These are phyloP conservation scores for Lagerstroemia speciosa DNA, from an alignment of 345 rosid species.

Conservation along the genomic window DNA sequence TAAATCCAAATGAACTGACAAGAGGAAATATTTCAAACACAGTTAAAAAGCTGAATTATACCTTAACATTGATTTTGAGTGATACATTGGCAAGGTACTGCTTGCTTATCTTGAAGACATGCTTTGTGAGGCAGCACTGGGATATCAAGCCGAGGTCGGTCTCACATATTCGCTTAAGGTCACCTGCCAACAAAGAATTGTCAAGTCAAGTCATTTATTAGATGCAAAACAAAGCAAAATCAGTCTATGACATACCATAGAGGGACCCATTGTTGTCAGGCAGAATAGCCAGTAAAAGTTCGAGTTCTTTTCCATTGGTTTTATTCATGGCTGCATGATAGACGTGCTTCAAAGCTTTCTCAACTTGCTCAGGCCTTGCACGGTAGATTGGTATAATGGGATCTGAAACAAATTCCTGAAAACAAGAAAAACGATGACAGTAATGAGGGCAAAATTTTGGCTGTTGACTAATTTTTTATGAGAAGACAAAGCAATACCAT, in stretches of 20 bases:
- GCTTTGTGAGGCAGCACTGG: slow-evolving; percentile 94
- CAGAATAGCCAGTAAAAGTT: slow-evolving; percentile 79
- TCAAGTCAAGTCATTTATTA: not conserved
- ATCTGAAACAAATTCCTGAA: slow-evolving; percentile 83
- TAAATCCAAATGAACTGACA: not conserved
- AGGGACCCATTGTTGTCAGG: slow-evolving; percentile 97
- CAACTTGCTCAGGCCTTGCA: slow-evolving; percentile 95
- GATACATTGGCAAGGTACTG: slow-evolving; percentile 95
- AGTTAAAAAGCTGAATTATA: slow-evolving; percentile 13
- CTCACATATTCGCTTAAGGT: slow-evolving; percentile 94
- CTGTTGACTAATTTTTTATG: not conserved
- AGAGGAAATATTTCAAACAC: not conserved
- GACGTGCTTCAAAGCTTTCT: slow-evolving; percentile 91
- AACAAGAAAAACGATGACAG: slow-evolving; percentile 7
- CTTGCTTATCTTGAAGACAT: slow-evolving; percentile 94
- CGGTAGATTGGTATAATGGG: slow-evolving; percentile 83
- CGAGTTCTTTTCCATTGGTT: slow-evolving; percentile 93
- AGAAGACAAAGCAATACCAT: slow-evolving; percentile 45
- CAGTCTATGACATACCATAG: slow-evolving; percentile 46
- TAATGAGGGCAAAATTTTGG: not conserved
- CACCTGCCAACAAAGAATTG: slow-evolving; percentile 39
- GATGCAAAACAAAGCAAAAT: not conserved
- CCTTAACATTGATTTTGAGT: slow-evolving; percentile 96
- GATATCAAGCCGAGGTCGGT: slow-evolving; percentile 95
- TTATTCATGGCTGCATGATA: slow-evolving; percentile 69